A percentile compares a stretch with the other conserved stretches of the same genome.
Evolutionary conservation across 169 alveolate genomes (phyloP).

Genomic region (Blepharisma undulans): DNA sequence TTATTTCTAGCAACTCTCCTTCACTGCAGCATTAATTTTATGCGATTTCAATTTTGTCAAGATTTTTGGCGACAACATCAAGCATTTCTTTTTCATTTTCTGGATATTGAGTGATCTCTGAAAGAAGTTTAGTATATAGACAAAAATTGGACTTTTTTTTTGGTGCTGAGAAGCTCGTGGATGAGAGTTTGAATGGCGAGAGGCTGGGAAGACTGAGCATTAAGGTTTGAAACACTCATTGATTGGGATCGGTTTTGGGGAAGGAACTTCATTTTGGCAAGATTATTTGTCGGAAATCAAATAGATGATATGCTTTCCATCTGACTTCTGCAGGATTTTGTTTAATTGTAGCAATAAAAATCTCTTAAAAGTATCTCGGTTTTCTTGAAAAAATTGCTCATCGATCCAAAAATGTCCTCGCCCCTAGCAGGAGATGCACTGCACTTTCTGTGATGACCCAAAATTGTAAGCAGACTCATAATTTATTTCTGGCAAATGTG

Average conservation of each 20-base stretch:
- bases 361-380: not conserved
- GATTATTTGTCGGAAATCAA: not conserved
- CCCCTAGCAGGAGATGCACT: not conserved
- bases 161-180: not conserved
- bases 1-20: not conserved
- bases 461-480: constrained; percentile 20
- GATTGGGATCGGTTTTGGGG: not conserved
- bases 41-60: not conserved
- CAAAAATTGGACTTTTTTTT: not conserved
- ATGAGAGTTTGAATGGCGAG: not conserved
- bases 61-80: not conserved
- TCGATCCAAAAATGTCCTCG: not conserved
- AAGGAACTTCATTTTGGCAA: no score
- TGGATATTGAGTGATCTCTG: not conserved
- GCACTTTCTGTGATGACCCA: constrained; percentile 24
- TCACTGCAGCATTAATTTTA: not conserved
- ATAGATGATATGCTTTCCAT: not conserved
- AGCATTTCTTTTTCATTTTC: not conserved
- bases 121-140: not conserved
- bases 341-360: not conserved
- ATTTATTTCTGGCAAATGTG: not conserved
- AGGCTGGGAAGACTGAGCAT: not conserved
- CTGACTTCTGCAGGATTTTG: not conserved
- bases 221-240: not conserved
- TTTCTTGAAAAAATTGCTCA: not conserved